phyloP scores from a whole-genome alignment of 2,329 filamentous ascomycete genomes.

The Aspergillus quadricinctus region DNA sequence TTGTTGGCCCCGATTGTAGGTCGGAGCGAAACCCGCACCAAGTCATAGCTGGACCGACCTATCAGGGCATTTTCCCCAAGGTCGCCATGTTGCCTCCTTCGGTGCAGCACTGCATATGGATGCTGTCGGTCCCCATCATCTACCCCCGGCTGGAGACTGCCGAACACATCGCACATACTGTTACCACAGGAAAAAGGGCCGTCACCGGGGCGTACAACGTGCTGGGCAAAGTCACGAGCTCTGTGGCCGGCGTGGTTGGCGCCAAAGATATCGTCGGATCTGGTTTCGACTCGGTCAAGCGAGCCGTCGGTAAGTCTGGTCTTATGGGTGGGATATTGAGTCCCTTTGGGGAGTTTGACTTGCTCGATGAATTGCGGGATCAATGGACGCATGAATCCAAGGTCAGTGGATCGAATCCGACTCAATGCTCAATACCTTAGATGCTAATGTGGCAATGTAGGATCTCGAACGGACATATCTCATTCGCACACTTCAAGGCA shows the following conservation, averaged over 20 bases:
- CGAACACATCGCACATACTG: conserved; percentile 84
- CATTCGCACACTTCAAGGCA: conserved; percentile 91
- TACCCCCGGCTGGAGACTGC: conserved; percentile 90
- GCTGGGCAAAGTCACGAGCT: conserved; percentile 89
- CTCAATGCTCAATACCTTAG: not conserved
- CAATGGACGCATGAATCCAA: conserved; percentile 99
- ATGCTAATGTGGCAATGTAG: conserved; percentile 29
- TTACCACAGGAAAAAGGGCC: conserved; percentile 92
- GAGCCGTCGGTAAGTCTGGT: conserved; percentile 89
- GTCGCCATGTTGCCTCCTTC: conserved; percentile 83
- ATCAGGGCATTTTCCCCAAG: conserved; percentile 96
- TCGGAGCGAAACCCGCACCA: conserved; percentile 87
- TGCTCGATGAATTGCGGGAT: conserved; percentile 89
- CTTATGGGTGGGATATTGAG: conserved; percentile 94
- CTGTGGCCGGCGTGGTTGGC: conserved; percentile 90
- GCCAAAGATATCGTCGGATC: conserved; percentile 89
- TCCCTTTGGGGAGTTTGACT: conserved; percentile 92
- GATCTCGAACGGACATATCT: conserved; percentile 95
- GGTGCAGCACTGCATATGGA: conserved; percentile 96
- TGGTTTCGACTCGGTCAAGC: conserved; percentile 93
- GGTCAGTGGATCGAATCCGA: conserved; percentile 37
- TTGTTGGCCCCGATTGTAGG: conserved; percentile 85
- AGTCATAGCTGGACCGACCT: conserved; percentile 92
- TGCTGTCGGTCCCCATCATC: conserved; percentile 83
- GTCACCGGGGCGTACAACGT: conserved; percentile 96